A percentile compares a stretch with the other conserved stretches of the same genome.
Conservation (phyloP, 1,284 basidiomycete genomes). For the Apiotrichum porosum region DNA sequence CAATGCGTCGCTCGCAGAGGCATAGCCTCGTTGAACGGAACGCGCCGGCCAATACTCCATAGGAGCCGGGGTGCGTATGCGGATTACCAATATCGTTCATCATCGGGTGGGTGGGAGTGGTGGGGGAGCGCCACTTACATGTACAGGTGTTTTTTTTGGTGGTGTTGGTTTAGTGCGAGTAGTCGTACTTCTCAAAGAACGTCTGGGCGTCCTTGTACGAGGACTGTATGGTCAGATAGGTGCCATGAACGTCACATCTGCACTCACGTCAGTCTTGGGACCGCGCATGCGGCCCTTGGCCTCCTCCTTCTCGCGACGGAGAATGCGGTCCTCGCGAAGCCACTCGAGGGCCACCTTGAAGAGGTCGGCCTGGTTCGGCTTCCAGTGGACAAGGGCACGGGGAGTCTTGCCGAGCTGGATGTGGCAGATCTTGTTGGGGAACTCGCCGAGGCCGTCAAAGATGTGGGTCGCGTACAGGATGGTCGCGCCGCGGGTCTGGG, state of each 20-base stretch:
- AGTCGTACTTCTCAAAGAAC: conserved; percentile 77
- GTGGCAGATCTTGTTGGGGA: conserved; percentile 86
- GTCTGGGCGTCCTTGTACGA: conserved; percentile 62
- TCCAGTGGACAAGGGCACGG: conserved; percentile 65
- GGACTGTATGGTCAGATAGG: no score
- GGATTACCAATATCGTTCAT: conserved; percentile 29
- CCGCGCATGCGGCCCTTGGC: conserved; percentile 61
- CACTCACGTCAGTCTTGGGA: conserved; percentile 59
- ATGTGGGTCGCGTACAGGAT: conserved; percentile 96
- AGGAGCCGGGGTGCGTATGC: conserved; percentile 9
- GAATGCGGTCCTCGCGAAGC: conserved; percentile 73
- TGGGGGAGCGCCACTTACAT: no score
- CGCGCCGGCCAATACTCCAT: conserved; percentile 1
- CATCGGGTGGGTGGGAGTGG: no score
- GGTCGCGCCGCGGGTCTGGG: conserved; percentile 73
- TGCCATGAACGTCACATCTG: no score
- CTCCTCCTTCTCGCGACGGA: conserved; percentile 58
- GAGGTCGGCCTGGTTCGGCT: conserved; percentile 53
- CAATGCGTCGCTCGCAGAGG: no score
- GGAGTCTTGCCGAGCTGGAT: conserved; percentile 71
- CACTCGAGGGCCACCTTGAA: conserved; percentile 74
- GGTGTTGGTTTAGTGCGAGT: conserved; percentile 12
- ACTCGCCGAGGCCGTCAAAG: conserved; percentile 78
- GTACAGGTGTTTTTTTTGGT: no score
- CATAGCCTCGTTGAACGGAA: not conserved